Conservation (phyloP, 306 rosid genomes). For the Glycine latifolia region DNA sequence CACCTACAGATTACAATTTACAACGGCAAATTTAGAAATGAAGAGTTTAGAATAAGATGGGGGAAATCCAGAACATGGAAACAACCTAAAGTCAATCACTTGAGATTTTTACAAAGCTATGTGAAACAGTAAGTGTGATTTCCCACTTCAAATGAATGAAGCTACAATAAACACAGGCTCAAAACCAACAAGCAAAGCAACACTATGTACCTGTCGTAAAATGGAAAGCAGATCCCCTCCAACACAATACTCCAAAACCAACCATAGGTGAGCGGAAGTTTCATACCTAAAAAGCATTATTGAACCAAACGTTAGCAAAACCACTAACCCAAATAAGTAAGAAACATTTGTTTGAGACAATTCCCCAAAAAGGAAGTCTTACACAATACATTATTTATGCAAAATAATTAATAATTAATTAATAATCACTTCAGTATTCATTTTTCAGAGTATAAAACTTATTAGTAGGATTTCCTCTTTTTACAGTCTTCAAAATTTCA, state of each 20-base stretch:
- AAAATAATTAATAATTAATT: not conserved
- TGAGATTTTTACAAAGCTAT: not conserved
- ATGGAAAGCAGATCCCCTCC: slow-evolving; percentile 92
- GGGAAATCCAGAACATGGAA: not conserved
- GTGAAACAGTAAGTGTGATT: not conserved
- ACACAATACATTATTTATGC: not conserved
- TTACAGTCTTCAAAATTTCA: not conserved
- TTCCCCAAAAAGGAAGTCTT: not conserved
- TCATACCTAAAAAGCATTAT: slow-evolving; percentile 76
- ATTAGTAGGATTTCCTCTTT: not conserved
- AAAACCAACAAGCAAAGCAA: slow-evolving; percentile 20
- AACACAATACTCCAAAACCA: slow-evolving; percentile 93
- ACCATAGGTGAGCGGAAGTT: slow-evolving; percentile 98
- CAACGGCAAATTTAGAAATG: slow-evolving; percentile 33
- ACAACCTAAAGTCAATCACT: not conserved
- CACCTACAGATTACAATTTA: slow-evolving; percentile 5
- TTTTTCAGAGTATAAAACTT: not conserved
- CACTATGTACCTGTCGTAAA: slow-evolving; percentile 73
- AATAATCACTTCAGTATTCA: not conserved
- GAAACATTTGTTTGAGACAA: not conserved
- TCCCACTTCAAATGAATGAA: slow-evolving; percentile 24
- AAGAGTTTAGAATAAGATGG: not conserved
- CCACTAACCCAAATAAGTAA: not conserved
- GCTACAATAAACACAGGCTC: slow-evolving; percentile 13
- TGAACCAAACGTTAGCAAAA: slow-evolving; percentile 18